A percentile compares a stretch with the other conserved stretches of the same genome.
Evolutionary conservation across 371 early-diverging fungal genomes (phyloP).

Genomic region (Circinella minor): DNA sequence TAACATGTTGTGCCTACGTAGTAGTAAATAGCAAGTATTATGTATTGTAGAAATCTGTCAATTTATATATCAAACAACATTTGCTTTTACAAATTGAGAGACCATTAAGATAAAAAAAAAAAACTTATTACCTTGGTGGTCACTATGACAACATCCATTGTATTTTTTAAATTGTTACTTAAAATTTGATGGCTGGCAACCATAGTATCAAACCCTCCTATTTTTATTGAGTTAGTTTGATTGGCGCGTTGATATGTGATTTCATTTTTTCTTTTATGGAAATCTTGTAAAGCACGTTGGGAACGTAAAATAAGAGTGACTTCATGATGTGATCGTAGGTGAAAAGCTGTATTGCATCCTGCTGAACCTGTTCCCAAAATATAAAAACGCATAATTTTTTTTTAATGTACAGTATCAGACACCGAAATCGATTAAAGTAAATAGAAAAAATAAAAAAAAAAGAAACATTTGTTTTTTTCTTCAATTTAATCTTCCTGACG

Average conservation of each 20-base stretch:
- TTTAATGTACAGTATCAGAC: no score
- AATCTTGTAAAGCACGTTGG: conserved; percentile 25
- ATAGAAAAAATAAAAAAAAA: no score
- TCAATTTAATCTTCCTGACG: no score
- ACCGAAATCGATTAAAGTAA: no score
- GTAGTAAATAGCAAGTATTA: no score
- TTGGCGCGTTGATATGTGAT: conserved; percentile 31
- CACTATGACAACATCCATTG: conserved; percentile 33
- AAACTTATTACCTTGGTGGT: conserved; percentile 31
- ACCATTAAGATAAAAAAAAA: no score
- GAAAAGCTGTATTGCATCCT: conserved; percentile 45
- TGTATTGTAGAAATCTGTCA: no score
- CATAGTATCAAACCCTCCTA: conserved; percentile 18
- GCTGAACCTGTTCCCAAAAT: conserved; percentile 53
- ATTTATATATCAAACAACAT: no score
- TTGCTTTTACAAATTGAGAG: no score
- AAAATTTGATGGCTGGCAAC: conserved; percentile 17
- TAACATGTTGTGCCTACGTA: conserved; percentile 44
- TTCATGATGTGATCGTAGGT: conserved; percentile 28
- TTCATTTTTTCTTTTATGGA: conserved; percentile 19
- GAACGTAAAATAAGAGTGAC: conserved; percentile 43
- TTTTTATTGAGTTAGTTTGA: conserved; percentile 6
- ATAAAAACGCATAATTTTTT: conserved; percentile 37
- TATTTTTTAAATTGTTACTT: no score
- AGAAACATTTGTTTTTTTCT: no score